phyloP scores from a whole-genome alignment of 768 basidiomycete species.

The Podaxis rugospora region DNA sequence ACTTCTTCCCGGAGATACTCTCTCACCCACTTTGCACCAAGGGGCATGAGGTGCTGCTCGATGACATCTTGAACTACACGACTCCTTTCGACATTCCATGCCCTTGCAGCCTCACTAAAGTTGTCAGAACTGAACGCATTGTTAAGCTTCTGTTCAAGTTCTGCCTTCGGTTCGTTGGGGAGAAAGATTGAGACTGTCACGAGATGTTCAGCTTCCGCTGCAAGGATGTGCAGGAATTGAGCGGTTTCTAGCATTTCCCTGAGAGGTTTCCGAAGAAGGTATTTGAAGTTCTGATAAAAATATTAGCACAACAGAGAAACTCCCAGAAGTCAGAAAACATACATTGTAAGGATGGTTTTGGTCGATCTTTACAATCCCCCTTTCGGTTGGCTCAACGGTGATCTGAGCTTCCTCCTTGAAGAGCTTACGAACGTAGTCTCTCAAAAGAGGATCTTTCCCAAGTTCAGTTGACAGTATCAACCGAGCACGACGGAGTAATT shows the following conservation, averaged over 20 bases:
- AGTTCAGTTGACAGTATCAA: conserved; percentile 88
- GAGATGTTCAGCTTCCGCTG: conserved; percentile 86
- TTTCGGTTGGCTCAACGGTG: conserved; percentile 82
- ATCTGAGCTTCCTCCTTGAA: conserved; percentile 76
- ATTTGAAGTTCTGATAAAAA: conserved; percentile 82
- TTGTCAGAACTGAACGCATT: conserved; percentile 83
- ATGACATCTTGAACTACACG: conserved; percentile 76
- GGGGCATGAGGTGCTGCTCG: conserved; percentile 77
- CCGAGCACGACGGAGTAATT: conserved; percentile 68
- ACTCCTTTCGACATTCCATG: conserved; percentile 87
- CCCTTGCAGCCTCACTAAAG: conserved; percentile 77
- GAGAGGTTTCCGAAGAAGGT: conserved; percentile 76
- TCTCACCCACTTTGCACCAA: conserved; percentile 82
- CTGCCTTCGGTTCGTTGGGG: conserved; percentile 54
- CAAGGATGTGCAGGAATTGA: conserved; percentile 88
- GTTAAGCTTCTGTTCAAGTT: conserved; percentile 70
- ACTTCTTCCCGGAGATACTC: conserved; percentile 88
- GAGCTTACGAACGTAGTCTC: conserved; percentile 68
- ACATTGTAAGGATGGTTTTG: conserved; percentile 72
- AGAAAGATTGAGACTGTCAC: conserved; percentile 72
- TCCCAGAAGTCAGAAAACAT: conserved; percentile 20
- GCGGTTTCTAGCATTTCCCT: conserved; percentile 61
- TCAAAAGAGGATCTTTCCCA: conserved; percentile 86
- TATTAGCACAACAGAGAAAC: conserved; percentile 1
- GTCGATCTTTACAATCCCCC: conserved; percentile 73